Conservation (phyloP, 306 rosid genomes). For the Vigna mungo region DNA sequence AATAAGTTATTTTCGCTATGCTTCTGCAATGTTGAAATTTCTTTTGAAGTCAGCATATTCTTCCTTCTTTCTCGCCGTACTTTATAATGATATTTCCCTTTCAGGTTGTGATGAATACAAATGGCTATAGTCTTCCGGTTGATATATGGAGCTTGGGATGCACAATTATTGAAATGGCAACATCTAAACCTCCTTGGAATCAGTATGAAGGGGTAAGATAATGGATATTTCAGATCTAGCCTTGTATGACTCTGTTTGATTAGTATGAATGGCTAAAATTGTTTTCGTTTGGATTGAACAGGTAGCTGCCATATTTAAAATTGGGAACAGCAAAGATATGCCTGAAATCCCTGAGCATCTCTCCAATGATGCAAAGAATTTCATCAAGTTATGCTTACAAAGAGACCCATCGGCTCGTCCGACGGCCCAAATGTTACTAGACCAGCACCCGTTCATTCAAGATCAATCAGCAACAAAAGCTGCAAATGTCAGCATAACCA, state of each 20-base stretch:
- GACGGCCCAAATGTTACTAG: conserved; percentile 66
- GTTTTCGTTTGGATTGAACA: conserved; percentile 54
- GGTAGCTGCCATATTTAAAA: conserved; percentile 99
- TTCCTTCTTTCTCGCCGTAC: conserved; percentile 14
- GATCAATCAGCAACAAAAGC: conserved; percentile 75
- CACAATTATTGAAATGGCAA: conserved; percentile 98
- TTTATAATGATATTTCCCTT: conserved; percentile 38
- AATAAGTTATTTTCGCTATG: conserved; percentile 39
- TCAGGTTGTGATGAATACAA: conserved; percentile 96
- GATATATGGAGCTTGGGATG: conserved; percentile 99
- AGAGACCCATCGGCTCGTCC: conserved; percentile 89
- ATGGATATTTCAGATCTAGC: conserved; percentile 45
- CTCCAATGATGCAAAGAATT: conserved; percentile 81
- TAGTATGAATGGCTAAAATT: conserved; percentile 40
- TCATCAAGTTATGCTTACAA: conserved; percentile 82
- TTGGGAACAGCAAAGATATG: conserved; percentile 96
- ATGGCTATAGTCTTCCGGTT: conserved; percentile 87
- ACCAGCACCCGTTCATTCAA: conserved; percentile 87
- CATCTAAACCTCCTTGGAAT: conserved; percentile 96
- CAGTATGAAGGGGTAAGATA: conserved; percentile 95
- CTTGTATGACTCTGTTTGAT: conserved; percentile 21
- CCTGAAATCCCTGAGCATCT: conserved; percentile 95
- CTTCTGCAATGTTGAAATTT: neutral
- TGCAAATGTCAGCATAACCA: conserved; percentile 63
- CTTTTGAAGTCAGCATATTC: conserved; percentile 16